Percentiles rank a stretch among this genome's conserved stretches.
These are phyloP conservation scores for Fibroporia radiculosa DNA, from an alignment of 768 basidiomycete species.

Conservation along the genomic window DNA sequence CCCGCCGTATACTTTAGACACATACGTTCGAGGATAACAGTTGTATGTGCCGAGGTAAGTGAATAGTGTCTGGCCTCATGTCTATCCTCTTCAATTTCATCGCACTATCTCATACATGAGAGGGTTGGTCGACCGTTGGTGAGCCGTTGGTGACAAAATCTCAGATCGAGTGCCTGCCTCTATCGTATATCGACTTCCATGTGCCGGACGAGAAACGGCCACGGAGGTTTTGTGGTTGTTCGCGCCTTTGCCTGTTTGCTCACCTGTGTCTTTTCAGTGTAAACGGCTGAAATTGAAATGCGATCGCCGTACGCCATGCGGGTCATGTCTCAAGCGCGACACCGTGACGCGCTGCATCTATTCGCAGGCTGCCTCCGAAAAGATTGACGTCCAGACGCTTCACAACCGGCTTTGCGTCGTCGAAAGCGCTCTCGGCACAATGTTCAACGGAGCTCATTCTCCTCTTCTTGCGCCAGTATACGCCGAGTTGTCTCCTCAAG, in stretches of 20 bases:
- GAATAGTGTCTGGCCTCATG: background rate
- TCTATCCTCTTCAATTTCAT: background rate
- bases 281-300: slow-evolving; percentile 85
- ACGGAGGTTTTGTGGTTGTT: background rate
- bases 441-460: slow-evolving; percentile 24
- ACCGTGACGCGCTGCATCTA: slow-evolving; percentile 67
- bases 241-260: background rate
- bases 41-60: slow-evolving; percentile 73
- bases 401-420: slow-evolving; percentile 73
- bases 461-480: slow-evolving; percentile 14
- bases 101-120: background rate
- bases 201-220: background rate
- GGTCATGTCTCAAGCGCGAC: slow-evolving; percentile 73
- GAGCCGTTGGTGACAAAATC: background rate
- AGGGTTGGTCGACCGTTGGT: background rate
- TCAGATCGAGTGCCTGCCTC: background rate
- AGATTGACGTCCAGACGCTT: slow-evolving; percentile 79
- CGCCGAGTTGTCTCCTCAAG: slow-evolving; percentile 11
- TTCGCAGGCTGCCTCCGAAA: slow-evolving; percentile 77
- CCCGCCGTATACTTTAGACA: slow-evolving; percentile 31
- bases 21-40: slow-evolving; percentile 70
- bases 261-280: slow-evolving; percentile 39
- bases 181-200: background rate
- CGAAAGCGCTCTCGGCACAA: slow-evolving; percentile 50
- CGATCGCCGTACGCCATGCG: slow-evolving; percentile 71